Base-by-base conservation (phyloP, 108 stramenopile species). In the Skeletonema grethae region DNA sequence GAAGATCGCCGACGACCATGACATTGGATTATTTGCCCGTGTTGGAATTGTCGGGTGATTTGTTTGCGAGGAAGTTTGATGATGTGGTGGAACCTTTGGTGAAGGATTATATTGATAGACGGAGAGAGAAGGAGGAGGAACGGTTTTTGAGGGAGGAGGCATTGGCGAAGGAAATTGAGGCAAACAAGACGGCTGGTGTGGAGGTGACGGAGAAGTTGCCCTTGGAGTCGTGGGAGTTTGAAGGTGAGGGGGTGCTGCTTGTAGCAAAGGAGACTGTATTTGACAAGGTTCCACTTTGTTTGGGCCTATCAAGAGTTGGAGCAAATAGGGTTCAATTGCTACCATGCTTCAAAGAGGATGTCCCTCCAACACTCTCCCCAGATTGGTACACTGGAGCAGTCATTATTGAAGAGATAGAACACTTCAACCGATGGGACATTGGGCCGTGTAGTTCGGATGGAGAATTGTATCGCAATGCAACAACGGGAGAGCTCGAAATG, bases 61-160 rank as follows among this genome's bases (percentile, higher is more conserved):
- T 97, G 58, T 97, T 93, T 76, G 96, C 96, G 22, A 79, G 96
- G 34, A 97, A 97, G 60, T 96, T 96, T 69, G 74, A 82, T 45
- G 89, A 90, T 67, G 48, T 68, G 11, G 82, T 70, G 1, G 90
- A 91, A 78, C 55, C 83, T 24, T 56, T 78, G 4, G 82, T 96
- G 36, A 88, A 93, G 69, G 86, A 93, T 62, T 78, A 83, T 9
- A 83, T 96, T 64, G 93, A 96, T 76, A 79, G 85, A 63, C 65
- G 75, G n/a, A 61, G 84, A 34, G 73, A 80, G 43, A 88, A 88
- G 72, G 61, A 68, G 7, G 85, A 86, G 36, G 57, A 69, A 31
- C 69, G 74, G 24, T 82, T 88, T 15, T 66, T 57, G 57, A 35
- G 43, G 57, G 80, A 77, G 55, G 53, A 38, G 24, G 83, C 59